Percentiles rank a stretch among this genome's conserved stretches.
Evolutionary conservation across 2,329 filamentous ascomycete genomes (phyloP).

Genomic region (Plenodomus tracheiphilus): DNA sequence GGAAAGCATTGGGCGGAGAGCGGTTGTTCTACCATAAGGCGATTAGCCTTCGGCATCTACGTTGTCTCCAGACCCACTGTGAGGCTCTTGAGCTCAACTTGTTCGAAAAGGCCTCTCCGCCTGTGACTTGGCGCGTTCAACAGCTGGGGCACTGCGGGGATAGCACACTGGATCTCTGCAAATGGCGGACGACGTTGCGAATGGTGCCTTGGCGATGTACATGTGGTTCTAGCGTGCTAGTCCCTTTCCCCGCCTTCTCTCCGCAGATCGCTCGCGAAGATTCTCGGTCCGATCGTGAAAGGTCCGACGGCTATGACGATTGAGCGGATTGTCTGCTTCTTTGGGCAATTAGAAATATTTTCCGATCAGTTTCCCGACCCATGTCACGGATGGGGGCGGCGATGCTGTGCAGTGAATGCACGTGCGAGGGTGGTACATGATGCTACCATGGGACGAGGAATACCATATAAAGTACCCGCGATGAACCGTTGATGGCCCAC

Average conservation of each 20-base stretch:
- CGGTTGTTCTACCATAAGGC: not conserved
- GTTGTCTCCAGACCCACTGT: not conserved
- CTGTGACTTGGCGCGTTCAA: slow-evolving; percentile 1
- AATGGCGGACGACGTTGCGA: not conserved
- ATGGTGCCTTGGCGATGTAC: not conserved
- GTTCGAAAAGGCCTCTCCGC: not conserved
- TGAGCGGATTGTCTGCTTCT: slow-evolving; percentile 9
- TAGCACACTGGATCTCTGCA: not conserved
- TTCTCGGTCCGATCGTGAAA: slow-evolving; percentile 9
- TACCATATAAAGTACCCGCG: not conserved
- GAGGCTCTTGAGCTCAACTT: not conserved
- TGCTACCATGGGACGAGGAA: not conserved
- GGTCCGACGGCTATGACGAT: slow-evolving; percentile 6
- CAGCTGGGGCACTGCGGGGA: not conserved
- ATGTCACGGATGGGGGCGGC: not conserved
- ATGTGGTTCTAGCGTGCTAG: not conserved
- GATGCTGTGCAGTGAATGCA: not conserved
- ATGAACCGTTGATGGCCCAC: not conserved
- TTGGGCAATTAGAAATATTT: slow-evolving; percentile 5
- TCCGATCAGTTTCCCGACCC: not conserved
- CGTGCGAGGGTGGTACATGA: not conserved
- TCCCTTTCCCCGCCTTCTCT: slow-evolving; percentile 9
- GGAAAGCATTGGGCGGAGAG: not conserved
- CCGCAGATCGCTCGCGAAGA: slow-evolving; percentile 8
- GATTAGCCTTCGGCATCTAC: slow-evolving; percentile 1